Evolutionary conservation across 257 asterid genomes (phyloP).

Genomic region (Solanum infundibuliforme): DNA sequence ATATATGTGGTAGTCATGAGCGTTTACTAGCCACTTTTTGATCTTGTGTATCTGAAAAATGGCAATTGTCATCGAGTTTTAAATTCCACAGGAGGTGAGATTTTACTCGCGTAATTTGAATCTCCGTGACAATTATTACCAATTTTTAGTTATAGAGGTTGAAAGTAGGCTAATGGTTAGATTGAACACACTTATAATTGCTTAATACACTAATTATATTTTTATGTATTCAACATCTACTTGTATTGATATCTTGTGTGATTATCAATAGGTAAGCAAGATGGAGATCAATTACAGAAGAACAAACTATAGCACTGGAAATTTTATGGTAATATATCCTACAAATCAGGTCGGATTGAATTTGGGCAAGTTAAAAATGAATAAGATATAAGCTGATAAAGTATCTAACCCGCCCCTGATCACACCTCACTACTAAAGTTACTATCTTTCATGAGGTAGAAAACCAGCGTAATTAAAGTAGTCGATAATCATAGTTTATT

Average conservation of each 20-base stretch:
- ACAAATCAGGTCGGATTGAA: neutral
- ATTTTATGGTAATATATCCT: slow-evolving; percentile 17
- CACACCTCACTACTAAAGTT: neutral
- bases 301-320: slow-evolving; percentile 14
- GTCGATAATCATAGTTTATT: no score
- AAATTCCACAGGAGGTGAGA: neutral
- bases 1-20: neutral
- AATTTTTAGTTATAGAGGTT: neutral
- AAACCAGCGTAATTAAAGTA: no score
- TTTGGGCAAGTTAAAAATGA: neutral
- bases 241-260: neutral
- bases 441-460: neutral
- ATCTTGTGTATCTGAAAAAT: neutral
- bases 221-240: neutral
- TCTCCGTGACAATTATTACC: neutral
- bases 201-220: neutral
- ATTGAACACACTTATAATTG: neutral
- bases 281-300: slow-evolving; percentile 25
- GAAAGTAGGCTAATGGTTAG: neutral
- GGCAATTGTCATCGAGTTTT: neutral
- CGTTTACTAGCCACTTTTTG: neutral
- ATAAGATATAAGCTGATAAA: neutral
- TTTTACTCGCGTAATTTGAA: neutral
- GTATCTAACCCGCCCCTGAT: neutral
- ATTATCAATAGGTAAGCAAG: slow-evolving; percentile 26